Percentiles rank a stretch among this genome's conserved stretches.
These are phyloP conservation scores for Chamaenerion angustifolium DNA, from an alignment of 345 rosid species.

Conservation along the genomic window DNA sequence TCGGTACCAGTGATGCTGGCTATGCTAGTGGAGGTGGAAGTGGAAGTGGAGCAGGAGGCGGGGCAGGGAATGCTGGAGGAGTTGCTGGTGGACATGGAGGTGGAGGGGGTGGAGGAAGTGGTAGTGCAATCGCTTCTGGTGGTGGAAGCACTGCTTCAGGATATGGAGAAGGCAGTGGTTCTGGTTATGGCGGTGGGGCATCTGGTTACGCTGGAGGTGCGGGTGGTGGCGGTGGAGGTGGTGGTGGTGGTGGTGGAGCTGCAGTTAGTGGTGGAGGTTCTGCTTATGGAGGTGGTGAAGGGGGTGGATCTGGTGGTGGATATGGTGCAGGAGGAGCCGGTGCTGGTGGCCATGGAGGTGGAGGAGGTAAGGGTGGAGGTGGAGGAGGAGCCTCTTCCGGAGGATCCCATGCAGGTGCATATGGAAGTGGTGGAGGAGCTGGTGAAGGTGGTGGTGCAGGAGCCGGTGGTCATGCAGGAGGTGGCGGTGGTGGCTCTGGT, in stretches of 20 bases:
- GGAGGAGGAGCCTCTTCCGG: constrained; percentile 16
- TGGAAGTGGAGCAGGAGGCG: constrained; percentile 19
- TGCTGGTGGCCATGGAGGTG: constrained; percentile 10
- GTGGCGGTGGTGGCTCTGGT: constrained; percentile 26
- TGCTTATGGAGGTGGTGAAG: constrained; percentile 8
- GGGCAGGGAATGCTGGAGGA: constrained; percentile 11
- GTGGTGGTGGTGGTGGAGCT: constrained; percentile 7
- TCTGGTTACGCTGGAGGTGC: constrained; percentile 3
- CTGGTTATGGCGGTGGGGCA: constrained; percentile 4
- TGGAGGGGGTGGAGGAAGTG: constrained; percentile 15
- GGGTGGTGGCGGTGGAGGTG: constrained; percentile 3
- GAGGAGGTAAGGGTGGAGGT: constrained; percentile 11
- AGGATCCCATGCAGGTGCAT: constrained; percentile 16
- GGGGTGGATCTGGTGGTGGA: constrained; percentile 12
- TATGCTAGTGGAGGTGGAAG: constrained; percentile 9
- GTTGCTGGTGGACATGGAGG: constrained; percentile 12
- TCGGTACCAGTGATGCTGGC: constrained; percentile 7
- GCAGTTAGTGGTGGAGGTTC: neutral
- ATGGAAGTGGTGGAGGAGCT: constrained; percentile 14
- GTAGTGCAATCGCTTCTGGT: constrained; percentile 7
- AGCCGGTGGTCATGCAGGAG: constrained; percentile 10
- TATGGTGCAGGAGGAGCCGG: constrained; percentile 11
- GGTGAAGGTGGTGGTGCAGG: constrained; percentile 20
- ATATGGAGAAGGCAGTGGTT: constrained; percentile 7
- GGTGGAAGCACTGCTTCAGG: constrained; percentile 1